Percentiles rank a stretch among this genome's conserved stretches.
These are phyloP conservation scores for Plasmodium inui DNA, from an alignment of 169 alveolate genomes.

Conservation along the genomic window DNA sequence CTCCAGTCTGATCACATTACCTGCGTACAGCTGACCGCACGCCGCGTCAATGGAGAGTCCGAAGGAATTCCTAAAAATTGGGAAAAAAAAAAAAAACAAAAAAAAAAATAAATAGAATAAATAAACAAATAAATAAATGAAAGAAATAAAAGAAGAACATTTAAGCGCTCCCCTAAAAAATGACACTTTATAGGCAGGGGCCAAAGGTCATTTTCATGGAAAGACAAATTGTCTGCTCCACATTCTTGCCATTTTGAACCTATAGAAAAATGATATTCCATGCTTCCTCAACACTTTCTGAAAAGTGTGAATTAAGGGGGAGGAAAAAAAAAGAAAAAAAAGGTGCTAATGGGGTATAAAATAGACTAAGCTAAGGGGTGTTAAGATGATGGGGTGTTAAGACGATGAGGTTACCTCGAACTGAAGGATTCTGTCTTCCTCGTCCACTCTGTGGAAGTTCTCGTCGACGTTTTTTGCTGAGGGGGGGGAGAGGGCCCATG, in stretches of 20 bases:
- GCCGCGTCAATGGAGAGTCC: slow-evolving; percentile 90
- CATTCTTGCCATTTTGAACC: slow-evolving; percentile 14
- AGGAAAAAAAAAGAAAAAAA: background rate
- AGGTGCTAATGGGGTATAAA: background rate
- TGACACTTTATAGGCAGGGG: background rate
- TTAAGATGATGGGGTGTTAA: background rate
- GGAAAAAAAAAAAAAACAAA: background rate
- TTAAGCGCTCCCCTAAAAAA: background rate
- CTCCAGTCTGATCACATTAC: slow-evolving; percentile 19
- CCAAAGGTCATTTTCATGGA: background rate
- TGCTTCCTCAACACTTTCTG: slow-evolving; percentile 57
- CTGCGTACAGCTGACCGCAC: slow-evolving; percentile 89
- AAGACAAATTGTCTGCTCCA: background rate
- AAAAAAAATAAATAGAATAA: background rate
- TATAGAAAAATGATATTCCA: slow-evolving; percentile 69
- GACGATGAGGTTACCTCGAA: slow-evolving; percentile 41
- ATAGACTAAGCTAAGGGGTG: background rate
- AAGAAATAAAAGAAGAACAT: background rate
- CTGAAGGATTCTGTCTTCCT: slow-evolving; percentile 51
- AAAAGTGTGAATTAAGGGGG: background rate
- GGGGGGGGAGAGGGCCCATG: background rate
- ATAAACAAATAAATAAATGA: background rate
- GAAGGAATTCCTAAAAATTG: slow-evolving; percentile 80
- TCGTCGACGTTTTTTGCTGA: slow-evolving; percentile 67
- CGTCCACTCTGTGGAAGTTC: slow-evolving; percentile 45